Evolutionary conservation across 108 stramenopile species (phyloP).

Genomic region (Discostella stelligeroides): DNA sequence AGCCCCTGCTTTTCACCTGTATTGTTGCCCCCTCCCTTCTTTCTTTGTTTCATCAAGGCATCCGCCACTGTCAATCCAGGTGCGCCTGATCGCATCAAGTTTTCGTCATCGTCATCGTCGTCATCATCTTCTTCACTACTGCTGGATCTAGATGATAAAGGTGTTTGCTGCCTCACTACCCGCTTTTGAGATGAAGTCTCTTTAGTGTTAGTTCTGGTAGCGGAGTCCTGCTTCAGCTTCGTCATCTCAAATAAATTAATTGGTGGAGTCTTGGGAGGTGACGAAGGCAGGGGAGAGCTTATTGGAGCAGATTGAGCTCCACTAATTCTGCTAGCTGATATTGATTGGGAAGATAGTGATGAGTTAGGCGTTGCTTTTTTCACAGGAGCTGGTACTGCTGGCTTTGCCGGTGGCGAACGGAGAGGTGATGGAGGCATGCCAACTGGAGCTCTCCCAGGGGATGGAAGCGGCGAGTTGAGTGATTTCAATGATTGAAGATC

Average conservation of each 20-base stretch:
- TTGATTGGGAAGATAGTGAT: too few species aligned
- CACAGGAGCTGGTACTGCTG: conserved; percentile 15
- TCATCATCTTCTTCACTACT: conserved; percentile 22
- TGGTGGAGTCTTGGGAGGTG: conserved; percentile 12
- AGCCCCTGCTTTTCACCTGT: conserved; percentile 31
- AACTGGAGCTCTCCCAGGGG: conserved; percentile 16
- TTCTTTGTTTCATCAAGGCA: conserved; percentile 46
- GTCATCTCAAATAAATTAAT: conserved; percentile 27
- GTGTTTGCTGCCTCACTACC: conserved; percentile 31
- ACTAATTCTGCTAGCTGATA: neutral
- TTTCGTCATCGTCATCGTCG: conserved; percentile 61
- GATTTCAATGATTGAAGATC: conserved; percentile 39
- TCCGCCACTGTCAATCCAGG: conserved; percentile 59
- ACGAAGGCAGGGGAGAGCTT: conserved; percentile 1
- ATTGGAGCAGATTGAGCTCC: conserved; percentile 8
- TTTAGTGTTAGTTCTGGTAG: neutral
- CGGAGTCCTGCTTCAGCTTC: conserved; percentile 19
- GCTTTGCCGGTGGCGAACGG: conserved; percentile 15
- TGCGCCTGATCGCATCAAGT: conserved; percentile 47
- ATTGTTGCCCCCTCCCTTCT: conserved; percentile 20
- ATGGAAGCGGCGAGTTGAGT: conserved; percentile 47
- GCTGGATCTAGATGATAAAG: conserved; percentile 10
- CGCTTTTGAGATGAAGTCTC: conserved; percentile 5
- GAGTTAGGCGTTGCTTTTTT: neutral
- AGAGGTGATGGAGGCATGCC: conserved; percentile 4